phyloP scores from a whole-genome alignment of 208 protist species.

The Blastocrithidia nonstop region DNA sequence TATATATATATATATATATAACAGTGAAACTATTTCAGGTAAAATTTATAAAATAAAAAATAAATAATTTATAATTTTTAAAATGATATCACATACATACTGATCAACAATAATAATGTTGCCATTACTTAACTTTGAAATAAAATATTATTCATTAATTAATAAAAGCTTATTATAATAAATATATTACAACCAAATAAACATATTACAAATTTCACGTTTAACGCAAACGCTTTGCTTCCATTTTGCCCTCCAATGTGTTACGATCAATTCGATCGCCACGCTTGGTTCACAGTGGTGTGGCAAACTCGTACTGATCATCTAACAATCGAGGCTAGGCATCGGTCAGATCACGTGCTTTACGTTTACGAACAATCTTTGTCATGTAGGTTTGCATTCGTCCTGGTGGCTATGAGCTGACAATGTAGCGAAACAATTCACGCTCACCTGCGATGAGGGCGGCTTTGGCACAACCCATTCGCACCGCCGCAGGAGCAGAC shows the following conservation, averaged over 20 bases:
- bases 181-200: conserved; percentile 2
- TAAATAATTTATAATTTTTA: too few relatives aligned
- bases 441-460: conserved; percentile 73
- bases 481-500: conserved; percentile 44
- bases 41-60: too few relatives aligned
- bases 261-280: conserved; percentile 78
- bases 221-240: conserved; percentile 18
- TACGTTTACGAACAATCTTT: conserved; percentile 71
- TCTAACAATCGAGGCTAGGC: conserved; percentile 69
- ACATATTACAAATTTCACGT: not conserved
- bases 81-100: too few relatives aligned
- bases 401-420: conserved; percentile 67
- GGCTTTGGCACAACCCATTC: conserved; percentile 85
- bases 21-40: too few relatives aligned
- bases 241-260: conserved; percentile 70
- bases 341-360: conserved; percentile 73
- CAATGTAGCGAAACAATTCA: conserved; percentile 69
- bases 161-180: too few relatives aligned
- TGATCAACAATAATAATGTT: too few relatives aligned
- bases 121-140: too few relatives aligned
- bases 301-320: conserved; percentile 80
- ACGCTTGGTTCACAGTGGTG: conserved; percentile 77
- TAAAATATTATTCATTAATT: too few relatives aligned
- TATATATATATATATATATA: too few relatives aligned
- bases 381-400: conserved; percentile 85